phyloP scores from a whole-genome alignment of 1,139 yeast genomes.

The Saccharomycopsis phalli region DNA sequence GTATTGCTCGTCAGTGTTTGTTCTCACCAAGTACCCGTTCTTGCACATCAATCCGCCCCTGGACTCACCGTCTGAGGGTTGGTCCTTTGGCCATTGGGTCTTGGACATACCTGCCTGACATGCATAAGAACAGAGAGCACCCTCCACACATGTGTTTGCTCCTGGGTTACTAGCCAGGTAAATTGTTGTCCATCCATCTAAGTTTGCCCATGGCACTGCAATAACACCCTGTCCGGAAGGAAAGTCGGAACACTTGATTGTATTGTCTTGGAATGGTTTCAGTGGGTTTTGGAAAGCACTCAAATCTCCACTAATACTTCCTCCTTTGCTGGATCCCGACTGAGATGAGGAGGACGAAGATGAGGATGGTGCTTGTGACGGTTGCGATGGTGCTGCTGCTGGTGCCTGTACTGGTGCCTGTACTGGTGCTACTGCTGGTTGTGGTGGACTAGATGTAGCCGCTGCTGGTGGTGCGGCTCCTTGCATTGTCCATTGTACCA shows the following conservation, averaged over 20 bases:
- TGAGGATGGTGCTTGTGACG: no score
- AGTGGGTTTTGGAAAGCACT: slow-evolving; percentile 43
- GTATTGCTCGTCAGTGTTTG: slow-evolving; percentile 46
- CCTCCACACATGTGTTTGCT: slow-evolving; percentile 56
- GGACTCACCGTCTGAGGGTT: slow-evolving; percentile 67
- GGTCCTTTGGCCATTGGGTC: slow-evolving; percentile 75
- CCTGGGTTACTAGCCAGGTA: slow-evolving; percentile 61
- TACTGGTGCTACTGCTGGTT: neutral
- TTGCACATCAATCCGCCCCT: slow-evolving; percentile 73
- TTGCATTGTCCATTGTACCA: slow-evolving; percentile 7
- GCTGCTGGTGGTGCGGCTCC: neutral
- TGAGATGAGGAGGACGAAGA: slow-evolving; percentile 25
- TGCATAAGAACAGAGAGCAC: slow-evolving; percentile 75
- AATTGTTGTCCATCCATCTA: slow-evolving; percentile 70
- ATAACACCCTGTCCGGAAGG: slow-evolving; percentile 64
- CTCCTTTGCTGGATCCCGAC: slow-evolving; percentile 20
- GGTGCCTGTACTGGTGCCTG: neutral
- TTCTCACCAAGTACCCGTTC: slow-evolving; percentile 58
- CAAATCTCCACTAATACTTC: slow-evolving; percentile 43
- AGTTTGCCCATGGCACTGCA: slow-evolving; percentile 46
- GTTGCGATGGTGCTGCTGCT: no score
- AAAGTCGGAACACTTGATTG: slow-evolving; percentile 47
- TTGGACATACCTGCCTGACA: slow-evolving; percentile 89
- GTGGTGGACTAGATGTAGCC: neutral
- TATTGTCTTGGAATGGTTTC: slow-evolving; percentile 53